A percentile compares a stretch with the other conserved stretches of the same genome.
Evolutionary conservation across 176 grass and related monocot genomes (phyloP).

Genomic region (Musa beccarii): DNA sequence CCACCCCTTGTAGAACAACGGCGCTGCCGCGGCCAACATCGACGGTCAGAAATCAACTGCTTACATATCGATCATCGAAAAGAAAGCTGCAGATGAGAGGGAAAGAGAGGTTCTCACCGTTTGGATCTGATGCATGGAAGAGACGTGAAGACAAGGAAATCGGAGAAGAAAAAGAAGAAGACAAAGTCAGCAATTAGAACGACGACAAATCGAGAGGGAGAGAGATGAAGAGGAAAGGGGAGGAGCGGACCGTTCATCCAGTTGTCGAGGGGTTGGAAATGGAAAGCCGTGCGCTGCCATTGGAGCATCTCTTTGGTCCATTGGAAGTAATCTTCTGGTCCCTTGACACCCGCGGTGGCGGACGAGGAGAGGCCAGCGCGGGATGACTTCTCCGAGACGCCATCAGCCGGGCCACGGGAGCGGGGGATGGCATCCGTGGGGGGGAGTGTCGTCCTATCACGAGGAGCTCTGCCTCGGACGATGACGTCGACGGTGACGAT

Average conservation of each 20-base stretch:
- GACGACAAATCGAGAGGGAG: too few species aligned
- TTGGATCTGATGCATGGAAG: neutral
- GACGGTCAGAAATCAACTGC: neutral
- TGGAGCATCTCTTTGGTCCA: slow-evolving; percentile 16
- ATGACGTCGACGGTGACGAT: neutral
- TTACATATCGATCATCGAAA: neutral
- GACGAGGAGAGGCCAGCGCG: neutral
- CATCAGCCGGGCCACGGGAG: slow-evolving; percentile 5
- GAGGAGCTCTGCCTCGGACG: neutral
- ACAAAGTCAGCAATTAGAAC: neutral
- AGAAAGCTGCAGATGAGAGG: neutral
- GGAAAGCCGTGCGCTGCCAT: slow-evolving; percentile 9
- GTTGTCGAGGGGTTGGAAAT: slow-evolving; percentile 13
- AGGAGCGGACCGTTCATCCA: slow-evolving; percentile 14
- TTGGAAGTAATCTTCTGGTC: neutral
- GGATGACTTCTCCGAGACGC: slow-evolving; percentile 15
- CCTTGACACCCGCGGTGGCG: neutral
- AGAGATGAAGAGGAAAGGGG: neutral
- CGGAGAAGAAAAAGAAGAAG: neutral
- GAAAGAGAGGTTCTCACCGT: neutral
- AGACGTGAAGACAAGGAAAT: neutral
- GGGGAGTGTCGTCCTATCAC: too few species aligned
- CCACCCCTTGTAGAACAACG: slow-evolving; percentile 6
- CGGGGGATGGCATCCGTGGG: too few species aligned
- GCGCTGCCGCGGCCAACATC: neutral